A percentile compares a stretch with the other conserved stretches of the same genome.
Evolutionary conservation across 106 monocot species (phyloP).

Genomic region (Acorus calamus): DNA sequence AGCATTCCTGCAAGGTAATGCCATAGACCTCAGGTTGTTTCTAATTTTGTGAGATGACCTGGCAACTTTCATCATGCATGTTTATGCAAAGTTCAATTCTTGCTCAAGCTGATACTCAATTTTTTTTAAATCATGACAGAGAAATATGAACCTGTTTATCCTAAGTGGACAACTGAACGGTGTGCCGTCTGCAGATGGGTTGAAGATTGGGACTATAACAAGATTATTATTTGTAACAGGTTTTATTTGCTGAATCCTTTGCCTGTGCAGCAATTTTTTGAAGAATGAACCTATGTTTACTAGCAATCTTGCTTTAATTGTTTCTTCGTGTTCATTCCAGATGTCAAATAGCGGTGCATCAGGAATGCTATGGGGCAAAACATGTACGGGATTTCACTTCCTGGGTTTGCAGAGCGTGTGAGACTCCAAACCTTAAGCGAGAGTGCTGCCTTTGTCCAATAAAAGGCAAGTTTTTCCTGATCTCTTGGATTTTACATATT

Average conservation of each 20-base stretch:
- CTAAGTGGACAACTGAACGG: constrained; percentile 96
- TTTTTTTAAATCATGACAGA: constrained; percentile 28
- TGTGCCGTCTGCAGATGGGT: constrained; percentile 99
- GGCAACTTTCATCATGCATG: no score
- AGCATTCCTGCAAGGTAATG: constrained; percentile 54
- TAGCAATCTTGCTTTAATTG: no score
- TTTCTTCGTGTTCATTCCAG: constrained; percentile 21
- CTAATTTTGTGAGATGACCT: no score
- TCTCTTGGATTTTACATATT: background rate
- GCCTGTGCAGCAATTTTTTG: no score
- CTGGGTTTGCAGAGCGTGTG: constrained; percentile 98
- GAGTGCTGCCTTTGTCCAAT: constrained; percentile 97
- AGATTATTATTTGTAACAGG: constrained; percentile 98
- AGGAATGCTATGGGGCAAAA: constrained; percentile 96
- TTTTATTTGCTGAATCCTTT: constrained; percentile 5
- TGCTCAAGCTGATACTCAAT: constrained; percentile 2
- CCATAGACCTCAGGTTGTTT: background rate
- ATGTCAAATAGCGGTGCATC: constrained; percentile 99
- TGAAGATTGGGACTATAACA: constrained; percentile 98
- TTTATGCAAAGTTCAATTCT: background rate
- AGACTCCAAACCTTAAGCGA: constrained; percentile 46
- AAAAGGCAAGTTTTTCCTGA: constrained; percentile 46
- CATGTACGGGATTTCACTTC: constrained; percentile 64
- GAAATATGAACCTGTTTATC: constrained; percentile 63
- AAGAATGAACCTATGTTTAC: no score